Conservation (phyloP, 2,329 filamentous ascomycete genomes). For the Bisporella sp. region DNA sequence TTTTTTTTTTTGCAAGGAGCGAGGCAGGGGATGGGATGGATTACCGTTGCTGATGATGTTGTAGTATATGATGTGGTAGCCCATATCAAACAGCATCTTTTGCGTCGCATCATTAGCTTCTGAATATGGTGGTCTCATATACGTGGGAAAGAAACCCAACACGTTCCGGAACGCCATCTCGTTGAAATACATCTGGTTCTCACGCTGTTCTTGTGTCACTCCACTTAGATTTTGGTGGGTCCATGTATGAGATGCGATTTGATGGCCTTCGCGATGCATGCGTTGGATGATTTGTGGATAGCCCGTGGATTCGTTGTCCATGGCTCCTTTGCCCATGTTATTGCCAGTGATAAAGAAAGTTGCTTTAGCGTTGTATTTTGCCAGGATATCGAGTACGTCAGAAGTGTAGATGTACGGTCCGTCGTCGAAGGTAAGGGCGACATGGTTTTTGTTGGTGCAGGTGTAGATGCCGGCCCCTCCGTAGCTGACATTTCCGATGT, state of each 20-base stretch:
- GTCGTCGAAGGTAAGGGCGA: conserved; percentile 65
- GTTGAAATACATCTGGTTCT: conserved; percentile 41
- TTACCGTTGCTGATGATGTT: conserved; percentile 18
- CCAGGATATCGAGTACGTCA: conserved; percentile 54
- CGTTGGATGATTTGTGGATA: no score
- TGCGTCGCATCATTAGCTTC: conserved; percentile 28
- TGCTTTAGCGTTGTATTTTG: conserved; percentile 52
- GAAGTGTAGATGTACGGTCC: conserved; percentile 56
- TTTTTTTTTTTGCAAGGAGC: background rate
- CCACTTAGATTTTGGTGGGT: conserved; percentile 40
- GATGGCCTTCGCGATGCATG: conserved; percentile 39
- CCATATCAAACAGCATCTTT: conserved; percentile 31
- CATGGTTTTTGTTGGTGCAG: conserved; percentile 48
- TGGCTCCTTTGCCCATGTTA: conserved; percentile 17
- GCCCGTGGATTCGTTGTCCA: no score
- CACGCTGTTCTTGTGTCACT: conserved; percentile 34
- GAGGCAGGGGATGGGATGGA: background rate
- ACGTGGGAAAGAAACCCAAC: conserved; percentile 45
- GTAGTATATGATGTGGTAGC: conserved; percentile 43
- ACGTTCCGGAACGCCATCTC: conserved; percentile 49
- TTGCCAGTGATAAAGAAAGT: conserved; percentile 50
- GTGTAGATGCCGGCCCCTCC: conserved; percentile 40
- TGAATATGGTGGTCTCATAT: conserved; percentile 38
- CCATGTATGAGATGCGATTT: conserved; percentile 53
- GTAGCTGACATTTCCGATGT: no score